Base-by-base conservation (phyloP, 371 early-diverging fungal species). In the Mycotypha africana region DNA sequence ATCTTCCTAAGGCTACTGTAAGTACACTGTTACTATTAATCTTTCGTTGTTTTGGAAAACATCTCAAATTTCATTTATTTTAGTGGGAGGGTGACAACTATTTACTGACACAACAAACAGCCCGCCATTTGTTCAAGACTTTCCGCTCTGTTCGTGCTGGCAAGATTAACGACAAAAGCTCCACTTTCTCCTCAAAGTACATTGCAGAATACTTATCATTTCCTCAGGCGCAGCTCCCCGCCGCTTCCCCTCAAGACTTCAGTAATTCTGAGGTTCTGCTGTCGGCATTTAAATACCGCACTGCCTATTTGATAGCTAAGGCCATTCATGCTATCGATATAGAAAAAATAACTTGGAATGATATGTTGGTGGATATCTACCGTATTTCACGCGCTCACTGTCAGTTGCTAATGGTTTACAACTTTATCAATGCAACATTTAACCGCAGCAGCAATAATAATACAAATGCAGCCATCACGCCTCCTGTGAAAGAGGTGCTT, bases 21-120 rank as follows among this genome's bases (percentile, higher is more conserved):
- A 56, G 60, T 35, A n/a, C n/a, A n/a, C n/a, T n/a, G 4, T 9
- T 17, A 15, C 7, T 9, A 20, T 19, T 32, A 10, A 32, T 32
- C 12, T 31, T 23, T 24, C n/a, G n/a, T n/a, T n/a, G n/a, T n/a
- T 28, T 28, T 8, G 28, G 28, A 14, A 12, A 4, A 4, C 2
- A 21, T 33, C n/a, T 3, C 25, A 15, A 2, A 12, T 23, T n/a
- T 15, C 1, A 21, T 46, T 35, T 17, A n/a, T 26, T 30, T 10
- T 59, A 73, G 73, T 86, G 86, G 86, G 91, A 91, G 58, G 91
- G 91, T 23, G 91, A 91, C 53, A 90, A 90, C 65, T 87, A 81
- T 47, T 65, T 90, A 16, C 59, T 91, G 51, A 82, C 87, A 14
- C 89, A 88, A 53, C 92, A 91, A 68, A 83, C 85, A 0, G 63